phyloP scores from a whole-genome alignment of 352 stramenopile species.

The Peronospora destructor region DNA sequence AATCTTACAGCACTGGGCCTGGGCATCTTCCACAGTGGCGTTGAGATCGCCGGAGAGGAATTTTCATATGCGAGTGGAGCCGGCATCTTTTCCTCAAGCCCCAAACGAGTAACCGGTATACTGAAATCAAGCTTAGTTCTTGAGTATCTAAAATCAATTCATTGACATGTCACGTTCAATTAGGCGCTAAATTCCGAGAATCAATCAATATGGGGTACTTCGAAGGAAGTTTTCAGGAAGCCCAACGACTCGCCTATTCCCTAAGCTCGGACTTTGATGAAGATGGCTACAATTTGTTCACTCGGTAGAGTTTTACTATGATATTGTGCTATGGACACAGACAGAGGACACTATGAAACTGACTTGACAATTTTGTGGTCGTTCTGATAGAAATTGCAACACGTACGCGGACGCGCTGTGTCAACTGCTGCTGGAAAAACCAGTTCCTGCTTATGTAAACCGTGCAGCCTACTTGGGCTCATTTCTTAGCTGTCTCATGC shows the following conservation, averaged over 20 bases:
- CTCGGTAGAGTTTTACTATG: slow-evolving; percentile 32
- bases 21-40: slow-evolving; percentile 88
- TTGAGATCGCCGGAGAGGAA: slow-evolving; percentile 89
- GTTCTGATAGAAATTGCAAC: slow-evolving; percentile 87
- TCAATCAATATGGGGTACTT: slow-evolving; percentile 87
- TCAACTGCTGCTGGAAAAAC: slow-evolving; percentile 67
- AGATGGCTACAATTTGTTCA: slow-evolving; percentile 88
- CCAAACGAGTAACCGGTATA: slow-evolving; percentile 57
- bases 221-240: slow-evolving; percentile 74
- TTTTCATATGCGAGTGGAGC: slow-evolving; percentile 90
- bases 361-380: slow-evolving; percentile 2
- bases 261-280: slow-evolving; percentile 82
- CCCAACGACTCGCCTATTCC: slow-evolving; percentile 75
- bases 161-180: background rate
- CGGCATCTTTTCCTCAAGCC: slow-evolving; percentile 81
- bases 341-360: background rate
- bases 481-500: slow-evolving; percentile 80
- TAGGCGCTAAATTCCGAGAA: slow-evolving; percentile 86
- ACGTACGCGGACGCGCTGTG: slow-evolving; percentile 87
- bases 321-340: slow-evolving; percentile 8
- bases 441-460: slow-evolving; percentile 90
- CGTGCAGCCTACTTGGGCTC: slow-evolving; percentile 89
- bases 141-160: background rate
- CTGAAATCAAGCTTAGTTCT: background rate
- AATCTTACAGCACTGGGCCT: slow-evolving; percentile 54